Percentiles rank a stretch among this genome's conserved stretches.
Conservation (phyloP, 768 basidiomycete genomes). For the Termitomyces sp. region DNA sequence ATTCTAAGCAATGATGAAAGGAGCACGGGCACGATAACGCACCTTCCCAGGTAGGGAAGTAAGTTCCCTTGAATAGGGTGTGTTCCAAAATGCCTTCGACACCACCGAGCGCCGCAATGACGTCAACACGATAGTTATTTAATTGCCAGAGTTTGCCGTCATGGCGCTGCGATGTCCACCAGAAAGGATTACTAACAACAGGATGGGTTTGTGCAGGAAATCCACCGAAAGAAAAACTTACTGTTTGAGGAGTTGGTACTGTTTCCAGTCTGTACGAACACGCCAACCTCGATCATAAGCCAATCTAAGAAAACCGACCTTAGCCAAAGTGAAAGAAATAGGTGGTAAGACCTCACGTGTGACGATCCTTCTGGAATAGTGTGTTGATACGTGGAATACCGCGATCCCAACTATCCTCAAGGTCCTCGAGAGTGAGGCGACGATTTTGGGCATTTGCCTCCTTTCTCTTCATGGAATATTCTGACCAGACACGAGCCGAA, state of each 20-base stretch:
- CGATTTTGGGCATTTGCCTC: constrained; percentile 99
- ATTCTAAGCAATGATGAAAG: constrained; percentile 1
- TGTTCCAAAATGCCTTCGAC: constrained; percentile 97
- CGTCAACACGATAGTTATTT: constrained; percentile 98
- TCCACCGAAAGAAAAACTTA: constrained; percentile 30
- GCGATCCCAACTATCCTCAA: constrained; percentile 98
- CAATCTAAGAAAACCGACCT: constrained; percentile 29
- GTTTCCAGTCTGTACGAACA: constrained; percentile 96
- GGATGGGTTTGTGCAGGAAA: not conserved
- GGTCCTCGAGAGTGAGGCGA: constrained; percentile 92
- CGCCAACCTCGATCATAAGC: constrained; percentile 99
- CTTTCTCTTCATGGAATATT: constrained; percentile 99
- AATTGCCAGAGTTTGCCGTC: constrained; percentile 96
- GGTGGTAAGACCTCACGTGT: constrained; percentile 53
- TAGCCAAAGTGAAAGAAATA: constrained; percentile 30
- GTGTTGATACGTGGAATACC: constrained; percentile 99
- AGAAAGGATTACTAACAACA: constrained; percentile 82
- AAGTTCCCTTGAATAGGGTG: constrained; percentile 95
- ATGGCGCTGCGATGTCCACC: constrained; percentile 98
- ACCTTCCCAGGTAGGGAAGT: constrained; percentile 98
- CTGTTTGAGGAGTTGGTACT: constrained; percentile 92
- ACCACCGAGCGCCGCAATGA: constrained; percentile 96
- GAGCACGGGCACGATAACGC: constrained; percentile 11
- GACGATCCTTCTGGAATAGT: constrained; percentile 97
- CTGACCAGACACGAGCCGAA: constrained; percentile 98